Conservation (phyloP, 495 filamentous ascomycete genomes). For the Chaetomium fimeti region DNA sequence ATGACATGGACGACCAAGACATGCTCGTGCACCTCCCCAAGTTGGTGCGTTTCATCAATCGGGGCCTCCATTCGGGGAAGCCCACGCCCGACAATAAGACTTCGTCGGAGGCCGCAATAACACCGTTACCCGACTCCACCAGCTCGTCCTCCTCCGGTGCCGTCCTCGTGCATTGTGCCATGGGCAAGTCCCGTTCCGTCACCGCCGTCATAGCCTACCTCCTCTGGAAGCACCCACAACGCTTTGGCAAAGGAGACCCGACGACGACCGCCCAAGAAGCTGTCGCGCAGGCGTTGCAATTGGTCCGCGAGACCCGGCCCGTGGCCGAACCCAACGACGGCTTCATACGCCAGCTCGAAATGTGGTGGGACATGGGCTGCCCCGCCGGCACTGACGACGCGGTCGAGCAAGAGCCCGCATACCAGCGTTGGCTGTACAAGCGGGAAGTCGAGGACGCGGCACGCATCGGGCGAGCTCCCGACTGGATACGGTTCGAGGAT, state of each 20-base stretch:
- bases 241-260: conserved; percentile 38
- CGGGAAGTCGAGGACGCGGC: conserved; percentile 72
- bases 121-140: not conserved
- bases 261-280: conserved; percentile 30
- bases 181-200: conserved; percentile 92
- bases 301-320: conserved; percentile 62
- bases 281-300: conserved; percentile 44
- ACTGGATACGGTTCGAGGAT: conserved; percentile 81
- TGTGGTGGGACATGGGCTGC: conserved; percentile 83
- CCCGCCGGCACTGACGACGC: conserved; percentile 56
- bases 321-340: conserved; percentile 82
- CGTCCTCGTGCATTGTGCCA: conserved; percentile 67
- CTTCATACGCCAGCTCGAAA: conserved; percentile 80
- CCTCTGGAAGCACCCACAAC: conserved; percentile 59
- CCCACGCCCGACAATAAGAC: conserved; percentile 7
- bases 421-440: conserved; percentile 86
- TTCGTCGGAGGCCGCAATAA: not conserved
- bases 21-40: conserved; percentile 74
- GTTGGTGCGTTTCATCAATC: conserved; percentile 78
- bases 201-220: conserved; percentile 82
- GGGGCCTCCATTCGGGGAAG: conserved; percentile 51
- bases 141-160: conserved; percentile 26
- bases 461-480: conserved; percentile 60
- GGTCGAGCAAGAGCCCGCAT: conserved; percentile 63
- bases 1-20: conserved; percentile 86